Percentiles rank a stretch among this genome's conserved stretches.
These are phyloP conservation scores for Rhizodiscina lignyota DNA, from an alignment of 495 filamentous ascomycete species.

Conservation along the genomic window DNA sequence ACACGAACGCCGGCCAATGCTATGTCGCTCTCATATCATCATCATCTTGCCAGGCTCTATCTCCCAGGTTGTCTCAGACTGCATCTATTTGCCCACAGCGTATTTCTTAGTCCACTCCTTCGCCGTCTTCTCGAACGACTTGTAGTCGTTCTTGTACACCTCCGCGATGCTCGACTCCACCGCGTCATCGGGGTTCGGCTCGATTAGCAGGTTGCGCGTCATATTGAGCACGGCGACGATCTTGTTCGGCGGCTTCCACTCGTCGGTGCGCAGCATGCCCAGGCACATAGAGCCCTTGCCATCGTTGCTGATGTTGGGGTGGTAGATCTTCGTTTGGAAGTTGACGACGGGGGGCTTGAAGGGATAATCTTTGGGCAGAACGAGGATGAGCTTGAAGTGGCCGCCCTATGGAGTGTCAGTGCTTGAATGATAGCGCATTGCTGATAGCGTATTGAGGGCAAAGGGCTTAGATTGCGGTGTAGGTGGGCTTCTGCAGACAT, in stretches of 20 bases:
- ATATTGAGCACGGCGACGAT: slow-evolving; percentile 65
- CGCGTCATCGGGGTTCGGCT: slow-evolving; percentile 90
- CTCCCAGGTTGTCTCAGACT: background rate
- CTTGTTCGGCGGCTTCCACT: slow-evolving; percentile 86
- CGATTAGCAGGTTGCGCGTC: slow-evolving; percentile 56
- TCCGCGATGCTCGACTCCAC: slow-evolving; percentile 79
- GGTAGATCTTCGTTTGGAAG: slow-evolving; percentile 93
- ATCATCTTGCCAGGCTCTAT: no score
- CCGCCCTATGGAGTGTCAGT: slow-evolving; percentile 39
- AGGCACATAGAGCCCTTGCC: slow-evolving; percentile 84
- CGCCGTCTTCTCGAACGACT: slow-evolving; percentile 69
- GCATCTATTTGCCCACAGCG: slow-evolving; percentile 31
- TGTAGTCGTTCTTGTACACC: slow-evolving; percentile 56
- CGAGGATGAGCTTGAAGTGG: slow-evolving; percentile 58
- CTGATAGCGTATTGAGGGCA: background rate
- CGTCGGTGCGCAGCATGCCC: slow-evolving; percentile 67
- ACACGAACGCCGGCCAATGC: no score
- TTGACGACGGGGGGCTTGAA: slow-evolving; percentile 80
- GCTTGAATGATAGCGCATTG: background rate
- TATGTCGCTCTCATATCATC: no score
- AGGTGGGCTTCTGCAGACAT: slow-evolving; percentile 3
- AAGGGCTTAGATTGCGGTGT: no score
- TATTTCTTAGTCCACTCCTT: slow-evolving; percentile 68
- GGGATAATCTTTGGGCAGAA: slow-evolving; percentile 73
- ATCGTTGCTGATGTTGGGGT: slow-evolving; percentile 96